Base-by-base conservation (phyloP, 2,329 filamentous ascomycete genomes). In the Botrytis galanthina region DNA sequence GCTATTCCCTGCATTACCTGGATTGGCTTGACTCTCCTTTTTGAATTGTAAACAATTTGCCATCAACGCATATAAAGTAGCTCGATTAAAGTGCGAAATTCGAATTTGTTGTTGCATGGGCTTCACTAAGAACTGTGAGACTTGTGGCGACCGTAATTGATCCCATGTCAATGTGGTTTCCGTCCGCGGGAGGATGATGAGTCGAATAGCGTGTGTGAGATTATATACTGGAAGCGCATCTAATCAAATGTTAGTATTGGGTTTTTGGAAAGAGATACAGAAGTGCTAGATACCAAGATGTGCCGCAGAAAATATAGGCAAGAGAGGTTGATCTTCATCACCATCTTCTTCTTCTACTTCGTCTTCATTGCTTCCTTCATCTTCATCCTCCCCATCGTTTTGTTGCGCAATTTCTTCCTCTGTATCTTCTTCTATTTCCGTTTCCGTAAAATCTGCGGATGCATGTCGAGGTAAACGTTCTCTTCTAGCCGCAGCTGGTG, bases 141-240 rank as follows among this genome's bases (percentile, higher is more conserved):
- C 92, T 81, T 98, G 95, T 4, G 95, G 95, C n/a, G 94, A 97
- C 76, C 95, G 90, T 75, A 98, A 86, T 82, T 98, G 95, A 76
- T 98, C 95, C 95, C 95, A 98, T 26, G 94, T 92, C 69, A 98
- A 84, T 0, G 94, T 95, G 2, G 95, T 98, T 84, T 98, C 95
- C 82, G 94, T 97, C 80, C 93, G 90, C 74, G 93, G 87, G 77
- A 93, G 89, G 74, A 98, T 91, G 73, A 98, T 87, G 71, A 94
- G 90, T 77, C 95, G 92, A 76, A 98, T 95, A 46, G 93, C 90
- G 83, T 98, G 95, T 42, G 95, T 97, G 77, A 97, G 90, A 82
- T 91, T 92, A 85, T 98, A 98, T 73, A 97, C 90, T 32, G 95
- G 95, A 10, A 98, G 87, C 16, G 92, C 88, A 84, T 97, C 95